Conservation (phyloP, 257 asterid species). For the Solanum pinnatisectum region DNA sequence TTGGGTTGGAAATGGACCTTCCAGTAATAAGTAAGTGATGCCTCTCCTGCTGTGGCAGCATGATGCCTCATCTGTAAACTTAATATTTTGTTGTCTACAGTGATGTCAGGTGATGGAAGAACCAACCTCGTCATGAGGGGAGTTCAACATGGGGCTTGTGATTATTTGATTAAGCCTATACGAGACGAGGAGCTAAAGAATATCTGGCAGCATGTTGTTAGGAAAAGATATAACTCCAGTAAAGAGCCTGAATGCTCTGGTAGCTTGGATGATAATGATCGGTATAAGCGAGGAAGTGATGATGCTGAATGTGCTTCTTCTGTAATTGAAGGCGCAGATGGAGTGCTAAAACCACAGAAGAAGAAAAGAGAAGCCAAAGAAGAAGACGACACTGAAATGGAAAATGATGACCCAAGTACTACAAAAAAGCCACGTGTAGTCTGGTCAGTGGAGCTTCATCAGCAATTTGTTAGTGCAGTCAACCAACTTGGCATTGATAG, state of each 20-base stretch:
- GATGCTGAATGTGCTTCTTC: constrained; percentile 66
- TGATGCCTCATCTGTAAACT: constrained; percentile 2
- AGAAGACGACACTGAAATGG: constrained; percentile 52
- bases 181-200: constrained; percentile 74
- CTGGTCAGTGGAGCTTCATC: constrained; percentile 95
- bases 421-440: constrained; percentile 84
- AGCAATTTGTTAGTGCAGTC: constrained; percentile 80
- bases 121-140: constrained; percentile 77
- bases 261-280: constrained; percentile 48
- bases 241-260: constrained; percentile 55
- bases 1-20: constrained; percentile 93
- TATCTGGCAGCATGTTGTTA: constrained; percentile 91
- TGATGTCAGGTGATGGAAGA: constrained; percentile 87
- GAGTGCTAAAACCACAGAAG: constrained; percentile 29
- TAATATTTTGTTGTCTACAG: constrained; percentile 27
- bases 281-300: constrained; percentile 26
- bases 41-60: background rate
- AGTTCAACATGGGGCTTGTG: constrained; percentile 88
- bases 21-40: constrained; percentile 82
- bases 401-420: constrained; percentile 52
- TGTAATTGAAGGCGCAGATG: constrained; percentile 41
- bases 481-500: constrained; percentile 87
- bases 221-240: constrained; percentile 50
- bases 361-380: constrained; percentile 57
- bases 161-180: constrained; percentile 80